A percentile compares a stretch with the other conserved stretches of the same genome.
These are phyloP conservation scores for Selaginella moellendorffii DNA, from an alignment of 75 land plant genomes.

Conservation along the genomic window DNA sequence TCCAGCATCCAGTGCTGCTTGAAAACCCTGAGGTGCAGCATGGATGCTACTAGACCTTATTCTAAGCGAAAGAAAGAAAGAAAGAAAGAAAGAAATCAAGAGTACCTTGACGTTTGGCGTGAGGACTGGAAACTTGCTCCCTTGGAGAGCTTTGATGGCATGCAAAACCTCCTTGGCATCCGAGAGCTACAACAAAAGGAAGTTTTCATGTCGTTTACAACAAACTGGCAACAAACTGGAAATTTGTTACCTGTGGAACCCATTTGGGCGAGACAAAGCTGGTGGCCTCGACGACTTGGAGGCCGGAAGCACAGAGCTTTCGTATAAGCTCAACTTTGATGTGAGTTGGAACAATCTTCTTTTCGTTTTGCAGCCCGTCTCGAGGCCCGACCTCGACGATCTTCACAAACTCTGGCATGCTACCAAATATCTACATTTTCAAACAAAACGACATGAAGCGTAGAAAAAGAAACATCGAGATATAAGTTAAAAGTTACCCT, in stretches of 20 bases:
- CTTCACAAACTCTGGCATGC: conserved; percentile 72
- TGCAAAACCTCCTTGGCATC: conserved; percentile 92
- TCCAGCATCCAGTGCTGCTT: conserved; percentile 90
- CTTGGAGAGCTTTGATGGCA: conserved; percentile 34
- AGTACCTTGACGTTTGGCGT: conserved; percentile 78
- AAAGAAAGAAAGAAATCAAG: no score
- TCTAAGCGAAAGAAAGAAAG: no score
- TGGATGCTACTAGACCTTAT: no score
- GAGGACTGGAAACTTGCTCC: conserved; percentile 60
- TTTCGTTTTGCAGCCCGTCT: conserved; percentile 97
- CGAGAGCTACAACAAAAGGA: conserved; percentile 54
- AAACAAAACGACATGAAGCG: not conserved
- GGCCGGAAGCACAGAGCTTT: conserved; percentile 48
- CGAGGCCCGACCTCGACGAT: conserved; percentile 96
- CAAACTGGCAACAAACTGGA: not conserved
- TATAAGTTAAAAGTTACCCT: conserved; percentile 10
- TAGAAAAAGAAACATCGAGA: not conserved
- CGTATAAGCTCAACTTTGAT: conserved; percentile 80
- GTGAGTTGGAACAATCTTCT: conserved; percentile 53
- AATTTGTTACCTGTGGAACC: conserved; percentile 80
- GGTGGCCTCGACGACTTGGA: conserved; percentile 86
- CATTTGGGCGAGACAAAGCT: conserved; percentile 98
- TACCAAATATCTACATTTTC: conserved; percentile 51
- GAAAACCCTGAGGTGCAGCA: conserved; percentile 60
- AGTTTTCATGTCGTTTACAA: no score